Evolutionary conservation across 345 rosid species (phyloP), one percentile per base, ranked within the genome.

Genomic region (Nasturtium officinale): DNA sequence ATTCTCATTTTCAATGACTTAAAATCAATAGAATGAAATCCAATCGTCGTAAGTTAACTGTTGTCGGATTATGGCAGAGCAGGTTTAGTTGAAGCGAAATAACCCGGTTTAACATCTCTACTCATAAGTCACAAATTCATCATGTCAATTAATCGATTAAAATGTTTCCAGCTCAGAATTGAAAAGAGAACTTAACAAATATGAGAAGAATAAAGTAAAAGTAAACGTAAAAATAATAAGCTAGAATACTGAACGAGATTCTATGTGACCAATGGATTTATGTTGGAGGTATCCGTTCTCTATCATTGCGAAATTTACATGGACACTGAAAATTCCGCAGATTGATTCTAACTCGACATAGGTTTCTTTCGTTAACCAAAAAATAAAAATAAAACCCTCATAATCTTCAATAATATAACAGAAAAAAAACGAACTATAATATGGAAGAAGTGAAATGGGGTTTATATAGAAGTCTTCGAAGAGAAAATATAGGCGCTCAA

Each of bases 251-350:
- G 5, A 26, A 43, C 13, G 45, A 43, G 9, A 30, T 32, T 33
- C 7, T 47, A 48, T 20, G 51, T 25, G 59, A 32, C 52, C 67
- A 71, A 70, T 33, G 9, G 13, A 47, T 47, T 52, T 59, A 47
- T 60, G 45, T 71, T 71, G 51, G 40, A 50, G 37, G 48, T 20
- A 17, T 61, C 60, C 20, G 7, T 50, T 60, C 25, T 60, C 40
- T 37, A 8, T 26, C 75, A 71, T 65, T 37, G 40, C 75, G 40
- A 51, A 71, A 71, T 50, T 51, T 12, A 17, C 75, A 71, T 71
- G 67, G 50, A 37, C 20, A 71, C 23, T 71, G 75, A 26, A 71
- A 26, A 50, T 71, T 61, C 61, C 61, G 67, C 60, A 71, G 59
- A 61, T 35, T 23, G 2, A 21, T 43, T 40, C 3, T 13, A 15